Percentiles rank a stretch among this genome's conserved stretches.
Evolutionary conservation across 1,284 basidiomycete species (phyloP).

Genomic region (Neonothopanus nambi): DNA sequence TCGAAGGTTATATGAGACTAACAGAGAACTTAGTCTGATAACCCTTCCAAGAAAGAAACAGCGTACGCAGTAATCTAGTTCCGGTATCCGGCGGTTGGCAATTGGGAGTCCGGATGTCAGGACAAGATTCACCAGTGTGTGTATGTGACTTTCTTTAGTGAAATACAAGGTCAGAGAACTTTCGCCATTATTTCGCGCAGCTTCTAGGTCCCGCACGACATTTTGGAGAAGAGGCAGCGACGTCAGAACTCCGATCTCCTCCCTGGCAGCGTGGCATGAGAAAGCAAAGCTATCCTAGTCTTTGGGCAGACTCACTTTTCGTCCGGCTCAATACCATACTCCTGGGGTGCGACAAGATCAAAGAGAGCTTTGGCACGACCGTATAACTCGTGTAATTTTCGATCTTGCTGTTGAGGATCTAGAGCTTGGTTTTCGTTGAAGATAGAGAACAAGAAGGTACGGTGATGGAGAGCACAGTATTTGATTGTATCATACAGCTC

Average conservation of each 20-base stretch:
- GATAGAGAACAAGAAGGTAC: constrained; percentile 88
- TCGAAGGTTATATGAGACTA: constrained; percentile 94
- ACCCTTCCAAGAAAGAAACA: constrained; percentile 1
- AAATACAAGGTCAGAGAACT: constrained; percentile 94
- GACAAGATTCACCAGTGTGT: constrained; percentile 95
- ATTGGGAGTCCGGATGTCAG: constrained; percentile 93
- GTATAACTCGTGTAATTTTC: constrained; percentile 89
- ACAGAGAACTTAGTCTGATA: constrained; percentile 1
- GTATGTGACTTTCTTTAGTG: constrained; percentile 97
- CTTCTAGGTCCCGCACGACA: constrained; percentile 89
- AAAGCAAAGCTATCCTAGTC: no score
- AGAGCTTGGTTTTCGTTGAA: constrained; percentile 79
- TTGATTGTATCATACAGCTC: constrained; percentile 98
- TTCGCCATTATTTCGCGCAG: constrained; percentile 84
- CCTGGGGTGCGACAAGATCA: constrained; percentile 95
- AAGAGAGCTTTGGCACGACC: constrained; percentile 92
- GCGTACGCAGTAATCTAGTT: constrained; percentile 92
- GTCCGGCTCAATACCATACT: constrained; percentile 92
- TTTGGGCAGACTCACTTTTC: no score
- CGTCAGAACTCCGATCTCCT: constrained; percentile 96
- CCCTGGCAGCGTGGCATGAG: no score
- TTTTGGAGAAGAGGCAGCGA: constrained; percentile 92
- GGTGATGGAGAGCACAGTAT: constrained; percentile 92
- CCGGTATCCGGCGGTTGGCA: constrained; percentile 91
- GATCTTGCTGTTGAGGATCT: constrained; percentile 57